Evolutionary conservation across 2,329 filamentous ascomycete genomes (phyloP), one percentile per base, ranked within the genome.

Genomic region (Alternaria solani): DNA sequence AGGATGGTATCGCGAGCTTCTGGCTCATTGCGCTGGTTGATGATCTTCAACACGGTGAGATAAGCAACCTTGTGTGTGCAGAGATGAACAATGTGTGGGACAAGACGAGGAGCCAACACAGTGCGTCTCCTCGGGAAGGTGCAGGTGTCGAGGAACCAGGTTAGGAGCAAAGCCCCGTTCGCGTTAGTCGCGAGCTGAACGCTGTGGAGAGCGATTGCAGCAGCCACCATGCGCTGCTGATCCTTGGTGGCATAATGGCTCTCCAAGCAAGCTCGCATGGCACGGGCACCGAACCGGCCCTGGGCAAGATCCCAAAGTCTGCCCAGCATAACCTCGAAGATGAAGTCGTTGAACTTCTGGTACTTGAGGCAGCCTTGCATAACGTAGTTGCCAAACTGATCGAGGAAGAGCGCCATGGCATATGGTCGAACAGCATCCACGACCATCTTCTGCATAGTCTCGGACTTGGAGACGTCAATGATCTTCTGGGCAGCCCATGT

Each of bases 401-500:
- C 95, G 38, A 98, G 85, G 85, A 99, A 98, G 20, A 98, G 85
- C 3, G 93, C 92, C 47, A 97, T 88, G 0, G 91, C 93, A 80
- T 96, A 97, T 1, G 93, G 89, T 4, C 90, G 90, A 30, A 98
- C 84, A 67, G 92, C 87, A 64, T 96, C 89, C 28, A 95, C 91
- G 73, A 99, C 94, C 81, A 93, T 83, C 47, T 84, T 82, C 89
- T 95, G 94, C 80, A 98, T 94, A 41, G 84, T 82, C 6, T 91
- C 88, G 1, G 91, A 93, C 80, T 95, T 93, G 78, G 93, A 94
- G 7, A 97, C 93, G 73, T 98, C 94, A 69, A 99, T 98, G 73
- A 99, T 98, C 85, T 98, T 99, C 81, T 99, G 95, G 1, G 95
- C 95, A 55, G 95, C 95, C 95, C 95, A 99, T 1, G 95, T 99